Evolutionary conservation across 2,329 filamentous ascomycete genomes (phyloP).

Genomic region (Uncinocarpus reesii): DNA sequence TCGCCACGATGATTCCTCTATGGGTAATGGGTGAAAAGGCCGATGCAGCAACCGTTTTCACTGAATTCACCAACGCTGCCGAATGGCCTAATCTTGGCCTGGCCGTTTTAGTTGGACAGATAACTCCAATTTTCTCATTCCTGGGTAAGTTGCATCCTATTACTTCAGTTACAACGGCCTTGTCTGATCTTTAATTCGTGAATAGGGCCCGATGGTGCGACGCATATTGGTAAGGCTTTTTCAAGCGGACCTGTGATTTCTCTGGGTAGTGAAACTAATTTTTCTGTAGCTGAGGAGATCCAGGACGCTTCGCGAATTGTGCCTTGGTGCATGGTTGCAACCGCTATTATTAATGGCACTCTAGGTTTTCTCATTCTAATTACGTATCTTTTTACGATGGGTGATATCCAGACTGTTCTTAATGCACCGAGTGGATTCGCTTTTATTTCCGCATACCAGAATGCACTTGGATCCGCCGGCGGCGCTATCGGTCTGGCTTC

Average conservation of each 20-base stretch:
- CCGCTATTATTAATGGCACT: constrained; percentile 28
- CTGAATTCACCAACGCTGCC: constrained; percentile 40
- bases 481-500: constrained; percentile 23
- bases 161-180: neutral
- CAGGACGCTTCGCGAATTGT: constrained; percentile 29
- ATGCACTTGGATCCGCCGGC: constrained; percentile 23
- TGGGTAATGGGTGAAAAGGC: constrained; percentile 35
- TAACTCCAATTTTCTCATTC: constrained; percentile 30
- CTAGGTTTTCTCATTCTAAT: constrained; percentile 32
- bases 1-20: constrained; percentile 42
- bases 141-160: constrained; percentile 21
- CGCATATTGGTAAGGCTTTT: constrained; percentile 26
- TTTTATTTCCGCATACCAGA: constrained; percentile 28
- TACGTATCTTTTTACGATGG: constrained; percentile 32
- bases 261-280: neutral
- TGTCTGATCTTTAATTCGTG: neutral
- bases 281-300: constrained; percentile 31
- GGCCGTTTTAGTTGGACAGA: constrained; percentile 32
- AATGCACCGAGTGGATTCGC: constrained; percentile 26
- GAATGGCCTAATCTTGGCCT: constrained; percentile 37
- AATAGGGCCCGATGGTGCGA: constrained; percentile 26
- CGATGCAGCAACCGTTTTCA: constrained; percentile 37
- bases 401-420: constrained; percentile 23
- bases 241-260: neutral
- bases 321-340: constrained; percentile 30